Conservation (phyloP, 768 basidiomycete genomes). For the Mycena albidolilacea region DNA sequence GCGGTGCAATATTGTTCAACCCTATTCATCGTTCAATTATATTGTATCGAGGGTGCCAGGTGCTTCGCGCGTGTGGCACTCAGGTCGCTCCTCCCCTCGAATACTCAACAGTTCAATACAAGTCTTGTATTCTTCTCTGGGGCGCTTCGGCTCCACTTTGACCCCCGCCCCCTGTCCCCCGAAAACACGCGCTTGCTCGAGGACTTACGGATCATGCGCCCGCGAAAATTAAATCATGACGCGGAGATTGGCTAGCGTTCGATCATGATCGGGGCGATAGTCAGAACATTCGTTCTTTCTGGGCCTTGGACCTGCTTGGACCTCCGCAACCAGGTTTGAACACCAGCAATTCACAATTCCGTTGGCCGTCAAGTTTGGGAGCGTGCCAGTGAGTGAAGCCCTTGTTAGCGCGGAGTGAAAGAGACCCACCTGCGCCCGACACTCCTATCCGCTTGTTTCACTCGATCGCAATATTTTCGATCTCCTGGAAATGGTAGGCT, state of each 20-base stretch:
- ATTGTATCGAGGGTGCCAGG: background rate
- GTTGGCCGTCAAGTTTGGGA: too few species aligned
- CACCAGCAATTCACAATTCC: too few species aligned
- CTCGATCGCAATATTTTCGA: too few species aligned
- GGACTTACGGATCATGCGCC: background rate
- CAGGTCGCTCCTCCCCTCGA: background rate
- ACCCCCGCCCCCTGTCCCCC: background rate
- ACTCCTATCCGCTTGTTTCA: too few species aligned
- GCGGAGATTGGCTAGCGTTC: background rate
- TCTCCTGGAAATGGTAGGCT: too few species aligned
- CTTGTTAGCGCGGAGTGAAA: too few species aligned
- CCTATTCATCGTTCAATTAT: background rate
- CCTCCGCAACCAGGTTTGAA: too few species aligned
- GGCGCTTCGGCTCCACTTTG: background rate
- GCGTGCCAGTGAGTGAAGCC: too few species aligned
- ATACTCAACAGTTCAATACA: background rate
- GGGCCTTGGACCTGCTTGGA: too few species aligned
- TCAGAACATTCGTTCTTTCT: background rate
- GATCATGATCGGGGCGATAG: background rate
- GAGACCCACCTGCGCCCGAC: too few species aligned
- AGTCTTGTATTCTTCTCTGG: background rate
- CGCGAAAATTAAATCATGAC: conserved; percentile 1
- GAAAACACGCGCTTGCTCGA: background rate
- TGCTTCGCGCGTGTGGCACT: background rate
- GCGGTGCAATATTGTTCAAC: background rate